Evolutionary conservation across 352 stramenopile species (phyloP), one percentile per base, ranked within the genome.

Genomic region (Pythium brachiatum): DNA sequence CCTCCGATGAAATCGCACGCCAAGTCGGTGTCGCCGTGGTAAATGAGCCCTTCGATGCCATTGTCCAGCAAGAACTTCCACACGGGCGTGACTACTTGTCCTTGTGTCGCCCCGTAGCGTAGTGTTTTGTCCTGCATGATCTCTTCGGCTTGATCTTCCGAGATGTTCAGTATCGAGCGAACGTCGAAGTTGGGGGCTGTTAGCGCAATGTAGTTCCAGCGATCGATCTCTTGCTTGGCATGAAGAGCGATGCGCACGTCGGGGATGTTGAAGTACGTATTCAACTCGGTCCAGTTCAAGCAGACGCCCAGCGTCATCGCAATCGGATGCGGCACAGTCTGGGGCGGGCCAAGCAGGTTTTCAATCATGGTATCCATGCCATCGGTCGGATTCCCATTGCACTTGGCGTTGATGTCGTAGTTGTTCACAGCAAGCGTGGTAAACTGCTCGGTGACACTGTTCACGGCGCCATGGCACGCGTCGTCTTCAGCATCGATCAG

Each of bases 211-310:
- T 66, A 39, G 47, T 60, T 78, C 74, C 77, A 84, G 11, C 69
- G 62, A 2, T 59, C 59, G 15, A 84, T 70, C 26, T 70, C 57
- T 2, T 51, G 46, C 11, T 73, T 63, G 8, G 89, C 70, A 53
- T 92, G 78, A 21, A 95, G 64, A 3, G 84, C 82, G 20, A 76
- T 60, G 43, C 71, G 72, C 12, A 96, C 86, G 7, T 64, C 23
- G 0, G 68, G 41, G 7, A 75, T 55, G 27, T 79, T 77, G 21
- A 95, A 68, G 58, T 85, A 97, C 26, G 72, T 46, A 5, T 9
- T 18, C n/a, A 66, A 8, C 7, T 60, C 50, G 20, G 57, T 59
- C 16, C 34, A 60, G 26, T 71, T 50, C 27, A 79, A 41, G 46
- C 72, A 81, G 16, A 56, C 7, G 20, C 78, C 54, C 2, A 62